Base-by-base conservation (phyloP, 2,329 filamentous ascomycete species). In the Alternaria infectoria region DNA sequence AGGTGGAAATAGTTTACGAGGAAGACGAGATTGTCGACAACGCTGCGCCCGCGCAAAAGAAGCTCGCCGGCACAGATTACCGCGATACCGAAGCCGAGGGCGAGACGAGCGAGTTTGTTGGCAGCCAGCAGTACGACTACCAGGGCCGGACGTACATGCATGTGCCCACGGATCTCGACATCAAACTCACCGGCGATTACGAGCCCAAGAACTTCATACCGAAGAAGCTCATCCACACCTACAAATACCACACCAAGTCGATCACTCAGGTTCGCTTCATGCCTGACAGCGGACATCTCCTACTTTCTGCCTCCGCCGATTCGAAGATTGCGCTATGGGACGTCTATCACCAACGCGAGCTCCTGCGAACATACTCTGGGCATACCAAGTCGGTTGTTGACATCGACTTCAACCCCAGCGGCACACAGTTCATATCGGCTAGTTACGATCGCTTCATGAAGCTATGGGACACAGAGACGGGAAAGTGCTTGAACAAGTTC, bases 61-160 rank as follows among this genome's bases (percentile, higher is more conserved):
- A 82, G 36, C 74, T 79, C 17, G 88, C 89, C 2, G 87, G 84
- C 4, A 88, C 77, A 45, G 87, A 85, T 51, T 86, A 85, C 67
- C 79, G 78, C 36, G 79, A 83, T 59, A 79, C 78, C n/a, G 80
- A 81, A 56, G 79, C 78, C 0, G 80, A 79, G 50, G 81, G 80
- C 54, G 96, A 99, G 83, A 96, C 91, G 56, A 93, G 91, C 46
- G 90, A 89, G 47, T 99, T 98, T 81, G 91, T 97, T 75, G 96
- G 94, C 66, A 86, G 87, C 44, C 86, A 92, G 76, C 85, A 96
- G 81, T 91, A 90, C 83, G 96, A 99, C 79, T 99, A 99, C 83
- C 92, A 96, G 79, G 96, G 96, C 51, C 87, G 96, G 69, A 97
- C 95, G 32, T 99, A 97, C 79, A 97, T 99, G 95, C 96, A 99